These are phyloP conservation scores for Rhizopogon vulgaris DNA, from an alignment of 768 basidiomycete genomes.

Conservation along the genomic window DNA sequence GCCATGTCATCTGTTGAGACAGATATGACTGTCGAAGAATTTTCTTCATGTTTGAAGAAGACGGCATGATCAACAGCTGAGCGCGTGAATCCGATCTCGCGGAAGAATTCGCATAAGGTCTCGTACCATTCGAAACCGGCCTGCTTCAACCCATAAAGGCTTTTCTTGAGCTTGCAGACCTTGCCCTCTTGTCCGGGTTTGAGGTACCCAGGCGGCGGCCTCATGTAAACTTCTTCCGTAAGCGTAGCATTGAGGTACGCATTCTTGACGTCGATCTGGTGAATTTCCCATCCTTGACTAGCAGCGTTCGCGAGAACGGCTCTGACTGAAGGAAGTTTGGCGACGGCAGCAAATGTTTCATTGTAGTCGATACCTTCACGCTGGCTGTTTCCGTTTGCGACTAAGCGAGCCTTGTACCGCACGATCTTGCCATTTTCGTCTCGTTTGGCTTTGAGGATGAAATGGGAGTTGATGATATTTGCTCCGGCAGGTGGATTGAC, in stretches of 20 bases:
- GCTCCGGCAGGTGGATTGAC: not conserved
- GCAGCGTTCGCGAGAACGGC: constrained; percentile 2
- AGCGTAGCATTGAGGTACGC: constrained; percentile 13
- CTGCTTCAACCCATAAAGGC: constrained; percentile 28
- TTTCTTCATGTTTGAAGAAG: constrained; percentile 1
- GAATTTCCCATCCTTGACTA: constrained; percentile 10
- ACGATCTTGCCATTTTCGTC: constrained; percentile 1
- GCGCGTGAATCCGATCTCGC: not conserved
- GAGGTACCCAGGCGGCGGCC: constrained; percentile 15
- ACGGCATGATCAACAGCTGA: constrained; percentile 1
- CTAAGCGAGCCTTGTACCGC: constrained; percentile 25
- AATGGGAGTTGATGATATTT: constrained; percentile 3
- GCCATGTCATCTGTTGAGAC: constrained; percentile 7
- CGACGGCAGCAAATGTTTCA: constrained; percentile 27
- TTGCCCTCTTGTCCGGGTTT: constrained; percentile 1
- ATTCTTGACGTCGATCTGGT: constrained; percentile 8
- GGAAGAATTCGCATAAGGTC: constrained; percentile 5
- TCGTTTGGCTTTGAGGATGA: constrained; percentile 2
- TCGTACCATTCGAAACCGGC: no score
- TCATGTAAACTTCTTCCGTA: constrained; percentile 16
- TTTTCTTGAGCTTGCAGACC: constrained; percentile 19
- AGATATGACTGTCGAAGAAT: not conserved
- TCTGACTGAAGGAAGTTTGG: constrained; percentile 4
- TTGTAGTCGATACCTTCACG: constrained; percentile 26
- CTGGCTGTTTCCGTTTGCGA: constrained; percentile 32